Base-by-base conservation (phyloP, 345 rosid species). In the Zanthoxylum bungeanum region DNA sequence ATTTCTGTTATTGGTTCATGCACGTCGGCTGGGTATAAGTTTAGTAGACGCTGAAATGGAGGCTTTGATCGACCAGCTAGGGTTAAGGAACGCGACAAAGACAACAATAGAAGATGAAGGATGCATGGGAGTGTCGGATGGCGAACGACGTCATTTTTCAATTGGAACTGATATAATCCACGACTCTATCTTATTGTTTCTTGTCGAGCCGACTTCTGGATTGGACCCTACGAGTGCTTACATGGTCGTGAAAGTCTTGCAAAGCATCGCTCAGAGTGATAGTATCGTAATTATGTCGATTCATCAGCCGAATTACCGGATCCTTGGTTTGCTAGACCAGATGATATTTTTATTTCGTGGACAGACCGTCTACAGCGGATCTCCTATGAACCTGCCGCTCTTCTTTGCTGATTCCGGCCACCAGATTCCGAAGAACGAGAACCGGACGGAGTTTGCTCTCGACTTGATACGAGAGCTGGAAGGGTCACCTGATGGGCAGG, bases 141-240 rank as follows among this genome's bases (percentile, higher is more conserved):
- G 98, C 9, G 98, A 94, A 61, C 79, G 98, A 37, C 81, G 98
- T 39, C 86, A 98, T 25, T 98, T 92, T 21, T 94, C 98, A 0
- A 94, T 94, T 1, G 98, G 98, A 3, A 94, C 79, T 27, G 98
- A 94, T 63, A 90, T 94, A 33, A 88, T 94, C 47, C 98, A 94
- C 12, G 98, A 94, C 22, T 98, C 98, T 1, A 92, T 94, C 11
- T 46, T 94, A 9, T 86, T 94, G 21, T 89, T 94, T 73, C 89
- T 94, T 9, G 98, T 92, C 28, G 98, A 94, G 64, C 98, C 98
- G 2, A 94, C 98, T 42, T 94, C 98, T 0, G 98, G 98, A 2
- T 80, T 94, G 49, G 98, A 94, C 71, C 92, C 98, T 3, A 92
- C 98, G 4, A 92, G 97, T 36, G 98, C 98, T 3, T 92, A 77